A percentile compares a stretch with the other conserved stretches of the same genome.
These are phyloP conservation scores for Penicillium flavigenum DNA, from an alignment of 495 filamentous ascomycete species.

Conservation along the genomic window DNA sequence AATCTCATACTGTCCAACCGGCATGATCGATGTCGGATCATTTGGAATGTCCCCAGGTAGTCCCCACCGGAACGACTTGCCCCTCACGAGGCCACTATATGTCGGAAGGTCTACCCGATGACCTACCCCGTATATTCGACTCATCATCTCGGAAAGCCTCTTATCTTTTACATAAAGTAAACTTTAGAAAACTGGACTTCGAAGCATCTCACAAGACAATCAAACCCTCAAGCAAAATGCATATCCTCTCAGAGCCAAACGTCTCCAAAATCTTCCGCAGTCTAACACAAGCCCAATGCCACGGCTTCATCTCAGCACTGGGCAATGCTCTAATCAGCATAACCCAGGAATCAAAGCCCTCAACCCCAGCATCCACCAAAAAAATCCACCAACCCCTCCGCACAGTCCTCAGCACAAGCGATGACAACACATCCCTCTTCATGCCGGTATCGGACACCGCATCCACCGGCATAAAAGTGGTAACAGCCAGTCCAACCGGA, in stretches of 20 bases:
- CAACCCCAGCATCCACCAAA: constrained; percentile 21
- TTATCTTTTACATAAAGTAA: neutral
- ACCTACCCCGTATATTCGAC: neutral
- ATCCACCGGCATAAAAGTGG: constrained; percentile 62
- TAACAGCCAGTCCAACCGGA: constrained; percentile 45
- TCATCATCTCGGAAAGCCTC: neutral
- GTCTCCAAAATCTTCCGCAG: constrained; percentile 39
- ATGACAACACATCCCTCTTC: constrained; percentile 74
- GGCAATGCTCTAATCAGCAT: constrained; percentile 33
- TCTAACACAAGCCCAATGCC: constrained; percentile 36
- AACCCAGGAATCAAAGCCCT: constrained; percentile 28
- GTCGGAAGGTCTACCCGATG: constrained; percentile 12
- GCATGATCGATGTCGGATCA: neutral
- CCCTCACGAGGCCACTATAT: constrained; percentile 2
- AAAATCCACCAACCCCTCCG: constrained; percentile 72
- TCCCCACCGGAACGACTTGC: constrained; percentile 8
- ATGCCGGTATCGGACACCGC: constrained; percentile 75
- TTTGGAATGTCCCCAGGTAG: neutral
- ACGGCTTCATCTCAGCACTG: constrained; percentile 34
- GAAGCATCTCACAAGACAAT: neutral
- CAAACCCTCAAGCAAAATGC: constrained; percentile 31
- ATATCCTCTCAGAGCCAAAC: constrained; percentile 44
- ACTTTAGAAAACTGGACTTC: no score
- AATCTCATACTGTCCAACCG: neutral
- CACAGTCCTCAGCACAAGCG: constrained; percentile 63